Evolutionary conservation across 139 green algal species (phyloP).

Genomic region (Tetradesmus obliquus): DNA sequence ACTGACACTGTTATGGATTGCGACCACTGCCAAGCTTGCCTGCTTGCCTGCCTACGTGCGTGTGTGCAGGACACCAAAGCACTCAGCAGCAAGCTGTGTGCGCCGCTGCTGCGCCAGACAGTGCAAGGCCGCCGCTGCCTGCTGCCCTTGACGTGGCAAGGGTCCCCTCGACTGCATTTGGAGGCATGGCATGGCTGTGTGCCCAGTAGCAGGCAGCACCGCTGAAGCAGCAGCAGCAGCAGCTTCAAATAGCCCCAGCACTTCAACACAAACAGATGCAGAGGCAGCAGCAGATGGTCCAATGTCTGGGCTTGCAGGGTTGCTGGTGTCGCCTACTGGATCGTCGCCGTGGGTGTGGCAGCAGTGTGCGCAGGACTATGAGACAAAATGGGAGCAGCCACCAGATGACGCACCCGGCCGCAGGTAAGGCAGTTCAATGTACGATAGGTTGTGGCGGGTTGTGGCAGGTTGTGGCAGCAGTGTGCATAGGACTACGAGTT

Average conservation of each 20-base stretch:
- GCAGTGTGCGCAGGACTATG: conserved; percentile 20
- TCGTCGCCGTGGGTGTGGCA: conserved; percentile 14
- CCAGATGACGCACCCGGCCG: neutral
- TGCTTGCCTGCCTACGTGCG: too few relatives aligned
- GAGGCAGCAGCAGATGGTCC: neutral
- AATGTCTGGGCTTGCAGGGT: neutral
- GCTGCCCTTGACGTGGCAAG: conserved; percentile 15
- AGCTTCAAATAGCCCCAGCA: neutral
- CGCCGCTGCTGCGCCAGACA: neutral
- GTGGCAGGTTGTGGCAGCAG: neutral
- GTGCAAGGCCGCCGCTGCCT: neutral
- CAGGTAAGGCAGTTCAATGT: neutral
- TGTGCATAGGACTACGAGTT: neutral
- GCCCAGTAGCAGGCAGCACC: conserved; percentile 3
- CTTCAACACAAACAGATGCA: too few relatives aligned
- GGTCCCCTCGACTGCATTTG: neutral
- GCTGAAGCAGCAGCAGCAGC: neutral
- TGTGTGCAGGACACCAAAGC: neutral
- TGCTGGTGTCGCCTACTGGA: neutral
- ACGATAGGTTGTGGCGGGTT: neutral
- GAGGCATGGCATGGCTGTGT: conserved; percentile 13
- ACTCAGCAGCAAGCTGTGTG: neutral
- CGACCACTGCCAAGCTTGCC: too few relatives aligned
- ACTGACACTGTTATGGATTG: too few relatives aligned
- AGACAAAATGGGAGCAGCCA: neutral